Percentiles rank a stretch among this genome's conserved stretches.
These are phyloP conservation scores for Delphinella strobiligena DNA, from an alignment of 2,329 filamentous ascomycete species.

Conservation along the genomic window DNA sequence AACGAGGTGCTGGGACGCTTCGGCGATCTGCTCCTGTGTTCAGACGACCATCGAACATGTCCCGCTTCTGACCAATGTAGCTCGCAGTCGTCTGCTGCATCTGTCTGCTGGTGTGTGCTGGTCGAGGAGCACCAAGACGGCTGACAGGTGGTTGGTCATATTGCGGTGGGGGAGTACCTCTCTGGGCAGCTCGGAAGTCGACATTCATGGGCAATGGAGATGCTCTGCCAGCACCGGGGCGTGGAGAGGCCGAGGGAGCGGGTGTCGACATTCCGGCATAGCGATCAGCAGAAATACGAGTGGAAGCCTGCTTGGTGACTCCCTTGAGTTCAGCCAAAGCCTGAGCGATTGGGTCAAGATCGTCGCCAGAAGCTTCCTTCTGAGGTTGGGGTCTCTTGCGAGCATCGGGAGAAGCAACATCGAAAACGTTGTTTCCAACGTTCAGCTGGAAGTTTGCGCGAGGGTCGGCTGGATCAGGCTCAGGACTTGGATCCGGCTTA, in stretches of 20 bases:
- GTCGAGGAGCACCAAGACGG: conserved; percentile 75
- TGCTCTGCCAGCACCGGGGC: conserved; percentile 27
- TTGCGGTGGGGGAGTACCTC: conserved; percentile 73
- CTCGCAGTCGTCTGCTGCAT: conserved; percentile 94
- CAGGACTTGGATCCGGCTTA: conserved; percentile 39
- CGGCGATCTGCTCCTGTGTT: conserved; percentile 27
- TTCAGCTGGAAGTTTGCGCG: conserved; percentile 88
- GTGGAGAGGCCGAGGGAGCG: conserved; percentile 34
- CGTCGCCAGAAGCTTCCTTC: conserved; percentile 38
- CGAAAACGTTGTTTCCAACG: conserved; percentile 90
- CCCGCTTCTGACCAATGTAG: conserved; percentile 71
- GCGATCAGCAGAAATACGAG: conserved; percentile 85
- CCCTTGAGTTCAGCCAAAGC: conserved; percentile 89
- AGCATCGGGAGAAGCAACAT: conserved; percentile 66
- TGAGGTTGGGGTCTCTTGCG: conserved; percentile 25
- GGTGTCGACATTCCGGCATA: conserved; percentile 91
- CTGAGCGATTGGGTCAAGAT: conserved; percentile 77
- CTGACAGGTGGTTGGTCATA: conserved; percentile 66
- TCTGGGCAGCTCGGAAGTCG: conserved; percentile 43
- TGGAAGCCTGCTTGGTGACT: conserved; percentile 66
- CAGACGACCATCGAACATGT: conserved; percentile 47
- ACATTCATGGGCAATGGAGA: conserved; percentile 33
- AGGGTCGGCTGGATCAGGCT: conserved; percentile 80
- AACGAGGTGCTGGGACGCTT: conserved; percentile 43
- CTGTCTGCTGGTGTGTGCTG: conserved; percentile 81